Evolutionary conservation across 805 yeast genomes (phyloP).

Genomic region (Metschnikowia shivogae): DNA sequence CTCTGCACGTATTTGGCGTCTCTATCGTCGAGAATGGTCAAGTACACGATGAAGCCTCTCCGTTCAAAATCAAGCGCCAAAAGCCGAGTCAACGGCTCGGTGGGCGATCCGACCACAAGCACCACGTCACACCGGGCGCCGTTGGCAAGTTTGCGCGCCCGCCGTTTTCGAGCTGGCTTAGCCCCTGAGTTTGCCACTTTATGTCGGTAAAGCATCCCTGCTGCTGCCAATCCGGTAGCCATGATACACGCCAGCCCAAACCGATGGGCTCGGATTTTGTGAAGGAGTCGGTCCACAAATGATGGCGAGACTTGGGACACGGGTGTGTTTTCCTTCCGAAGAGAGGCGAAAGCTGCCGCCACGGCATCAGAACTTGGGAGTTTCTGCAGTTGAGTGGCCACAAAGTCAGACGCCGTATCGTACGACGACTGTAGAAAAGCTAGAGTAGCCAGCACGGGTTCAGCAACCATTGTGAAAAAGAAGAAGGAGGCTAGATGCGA

Average conservation of each 20-base stretch:
- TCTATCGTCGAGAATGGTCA: slow-evolving; percentile 63
- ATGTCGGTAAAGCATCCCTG: slow-evolving; percentile 6
- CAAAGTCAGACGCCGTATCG: slow-evolving; percentile 18
- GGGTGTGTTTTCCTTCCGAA: neutral
- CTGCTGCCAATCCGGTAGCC: slow-evolving; percentile 10
- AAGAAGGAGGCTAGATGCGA: neutral
- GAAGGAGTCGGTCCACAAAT: neutral
- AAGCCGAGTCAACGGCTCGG: slow-evolving; percentile 66
- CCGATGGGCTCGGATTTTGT: neutral
- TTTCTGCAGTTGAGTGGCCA: slow-evolving; percentile 23
- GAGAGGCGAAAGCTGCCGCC: slow-evolving; percentile 3
- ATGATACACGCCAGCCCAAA: slow-evolving; percentile 6
- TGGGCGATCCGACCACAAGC: slow-evolving; percentile 70
- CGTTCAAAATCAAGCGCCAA: slow-evolving; percentile 70
- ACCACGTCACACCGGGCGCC: slow-evolving; percentile 78
- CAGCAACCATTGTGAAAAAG: slow-evolving; percentile 35
- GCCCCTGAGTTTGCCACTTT: slow-evolving; percentile 7
- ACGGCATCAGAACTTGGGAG: slow-evolving; percentile 17
- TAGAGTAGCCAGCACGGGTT: slow-evolving; percentile 40
- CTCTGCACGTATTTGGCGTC: slow-evolving; percentile 49
- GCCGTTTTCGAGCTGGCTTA: slow-evolving; percentile 29
- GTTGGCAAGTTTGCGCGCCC: slow-evolving; percentile 58
- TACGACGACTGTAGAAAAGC: slow-evolving; percentile 24
- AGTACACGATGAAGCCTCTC: slow-evolving; percentile 77
- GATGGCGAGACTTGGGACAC: slow-evolving; percentile 2